Percentiles rank a stretch among this genome's conserved stretches.
These are phyloP conservation scores for Talaromyces adpressus DNA, from an alignment of 495 filamentous ascomycete genomes.

Conservation along the genomic window DNA sequence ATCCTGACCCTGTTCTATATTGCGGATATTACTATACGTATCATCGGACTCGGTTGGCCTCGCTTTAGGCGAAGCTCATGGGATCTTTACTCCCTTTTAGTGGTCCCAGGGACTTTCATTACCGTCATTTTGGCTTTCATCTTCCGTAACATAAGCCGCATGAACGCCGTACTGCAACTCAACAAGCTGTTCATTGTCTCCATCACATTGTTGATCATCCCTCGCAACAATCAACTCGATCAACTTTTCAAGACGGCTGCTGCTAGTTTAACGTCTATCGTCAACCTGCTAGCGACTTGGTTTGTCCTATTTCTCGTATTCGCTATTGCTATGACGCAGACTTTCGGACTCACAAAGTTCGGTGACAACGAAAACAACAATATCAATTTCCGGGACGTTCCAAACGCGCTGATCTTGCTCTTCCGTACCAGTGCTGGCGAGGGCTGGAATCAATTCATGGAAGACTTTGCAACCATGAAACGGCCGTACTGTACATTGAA, in stretches of 20 bases:
- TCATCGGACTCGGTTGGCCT: slow-evolving; percentile 86
- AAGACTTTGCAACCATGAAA: slow-evolving; percentile 78
- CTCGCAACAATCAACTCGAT: slow-evolving; percentile 93
- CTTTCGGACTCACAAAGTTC: slow-evolving; percentile 92
- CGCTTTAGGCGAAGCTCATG: slow-evolving; percentile 90
- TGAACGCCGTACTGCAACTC: slow-evolving; percentile 61
- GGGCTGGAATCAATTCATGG: slow-evolving; percentile 95
- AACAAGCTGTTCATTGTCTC: slow-evolving; percentile 93
- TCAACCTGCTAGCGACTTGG: slow-evolving; percentile 93
- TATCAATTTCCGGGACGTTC: slow-evolving; percentile 88
- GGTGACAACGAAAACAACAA: slow-evolving; percentile 65
- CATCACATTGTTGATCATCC: slow-evolving; percentile 86
- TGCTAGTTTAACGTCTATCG: slow-evolving; percentile 84
- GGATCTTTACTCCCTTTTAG: slow-evolving; percentile 84
- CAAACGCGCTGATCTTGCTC: slow-evolving; percentile 86
- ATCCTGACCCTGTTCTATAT: slow-evolving; percentile 80
- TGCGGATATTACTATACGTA: slow-evolving; percentile 73
- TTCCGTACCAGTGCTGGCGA: slow-evolving; percentile 91
- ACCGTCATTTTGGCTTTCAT: slow-evolving; percentile 60
- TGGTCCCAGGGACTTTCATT: slow-evolving; percentile 76
- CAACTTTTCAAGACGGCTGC: slow-evolving; percentile 99
- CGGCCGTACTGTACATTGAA: slow-evolving; percentile 69
- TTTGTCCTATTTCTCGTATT: slow-evolving; percentile 93
- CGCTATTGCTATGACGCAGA: slow-evolving; percentile 93
- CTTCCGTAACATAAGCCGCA: slow-evolving; percentile 29